Evolutionary conservation across 1,139 yeast genomes (phyloP).

Genomic region (Blastobotrys elegans): DNA sequence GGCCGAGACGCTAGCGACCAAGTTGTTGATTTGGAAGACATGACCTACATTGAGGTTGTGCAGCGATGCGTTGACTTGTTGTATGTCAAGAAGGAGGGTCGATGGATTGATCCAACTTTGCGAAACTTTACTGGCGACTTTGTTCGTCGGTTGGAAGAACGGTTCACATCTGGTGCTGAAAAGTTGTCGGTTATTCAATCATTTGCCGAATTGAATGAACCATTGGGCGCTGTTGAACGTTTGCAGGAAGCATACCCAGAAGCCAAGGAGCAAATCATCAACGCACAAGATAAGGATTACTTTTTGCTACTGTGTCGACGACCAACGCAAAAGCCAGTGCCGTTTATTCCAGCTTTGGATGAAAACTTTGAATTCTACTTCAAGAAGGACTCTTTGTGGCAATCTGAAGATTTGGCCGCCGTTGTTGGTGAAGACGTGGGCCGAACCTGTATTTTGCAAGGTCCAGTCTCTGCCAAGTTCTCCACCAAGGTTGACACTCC

Average conservation of each 20-base stretch:
- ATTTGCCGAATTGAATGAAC: constrained; percentile 61
- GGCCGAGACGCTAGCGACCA: constrained; percentile 72
- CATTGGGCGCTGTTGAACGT: constrained; percentile 53
- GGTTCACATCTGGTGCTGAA: constrained; percentile 58
- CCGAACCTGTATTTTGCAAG: constrained; percentile 96
- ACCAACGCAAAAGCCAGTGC: constrained; percentile 94
- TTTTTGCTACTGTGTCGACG: constrained; percentile 79
- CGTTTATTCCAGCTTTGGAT: constrained; percentile 92
- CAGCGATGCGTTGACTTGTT: constrained; percentile 81
- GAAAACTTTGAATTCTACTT: constrained; percentile 93
- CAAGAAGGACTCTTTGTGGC: constrained; percentile 99
- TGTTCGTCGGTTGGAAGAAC: constrained; percentile 93
- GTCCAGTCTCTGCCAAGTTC: constrained; percentile 97
- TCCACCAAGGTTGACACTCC: constrained; percentile 88
- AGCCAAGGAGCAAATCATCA: constrained; percentile 76
- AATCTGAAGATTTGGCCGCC: constrained; percentile 93
- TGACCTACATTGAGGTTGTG: constrained; percentile 93
- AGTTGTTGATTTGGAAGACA: constrained; percentile 82
- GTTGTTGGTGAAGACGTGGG: constrained; percentile 95
- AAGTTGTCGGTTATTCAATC: constrained; percentile 66
- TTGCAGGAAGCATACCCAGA: constrained; percentile 66
- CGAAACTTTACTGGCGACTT: constrained; percentile 84
- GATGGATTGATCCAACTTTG: constrained; percentile 87
- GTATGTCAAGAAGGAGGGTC: constrained; percentile 70
- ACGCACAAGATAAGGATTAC: constrained; percentile 93